Base-by-base conservation (phyloP, 2,329 filamentous ascomycete species). In the Aureobasidium melanogenum region DNA sequence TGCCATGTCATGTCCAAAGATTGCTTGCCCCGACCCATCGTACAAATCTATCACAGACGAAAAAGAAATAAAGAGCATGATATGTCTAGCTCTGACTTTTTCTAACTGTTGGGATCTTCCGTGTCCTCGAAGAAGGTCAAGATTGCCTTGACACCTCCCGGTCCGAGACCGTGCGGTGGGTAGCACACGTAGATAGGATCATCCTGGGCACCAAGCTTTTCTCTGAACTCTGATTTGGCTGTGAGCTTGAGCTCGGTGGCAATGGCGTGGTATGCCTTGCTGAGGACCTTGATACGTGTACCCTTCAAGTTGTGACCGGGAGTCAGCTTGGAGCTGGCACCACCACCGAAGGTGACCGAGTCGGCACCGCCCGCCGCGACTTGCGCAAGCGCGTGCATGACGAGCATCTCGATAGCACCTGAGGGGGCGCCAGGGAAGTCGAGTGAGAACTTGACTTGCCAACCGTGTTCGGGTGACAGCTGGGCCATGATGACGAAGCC, bases 401-500 rank as follows among this genome's bases (percentile, higher is more conserved):
- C 88, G 43, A 94, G 83, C 43, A 87, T 82, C 76, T 97, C 92
- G 65, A 96, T 96, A 36, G 89, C 87, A 50, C 92, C 92, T 47
- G 85, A 89, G n/a, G 92, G 88, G 0, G 91, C 84, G 28, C 84
- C 85, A 0, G 91, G 92, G 80, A 97, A 96, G 74, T 97, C 91
- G 60, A 97, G 84, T n/a, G 88, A 89, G 79, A 94, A 96, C 78
- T 97, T 97, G 71, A 96, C 87, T 77, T 97, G 92, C 85, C 91
- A 95, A 60, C 92, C 92, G 71, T 95, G 84, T 38, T 84, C 80
- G 1, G 91, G 89, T 3, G 88, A 84, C 30, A 97, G 84, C 73
- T 91, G 88, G 58, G 89, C 88, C 68, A 97, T 79, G 9, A 93
- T 86, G n/a, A 93, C 87, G 62, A 97, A 82, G 36, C 88, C 87